These are phyloP conservation scores for Ophiostoma ips DNA, from an alignment of 2,329 filamentous ascomycete species.

Conservation along the genomic window DNA sequence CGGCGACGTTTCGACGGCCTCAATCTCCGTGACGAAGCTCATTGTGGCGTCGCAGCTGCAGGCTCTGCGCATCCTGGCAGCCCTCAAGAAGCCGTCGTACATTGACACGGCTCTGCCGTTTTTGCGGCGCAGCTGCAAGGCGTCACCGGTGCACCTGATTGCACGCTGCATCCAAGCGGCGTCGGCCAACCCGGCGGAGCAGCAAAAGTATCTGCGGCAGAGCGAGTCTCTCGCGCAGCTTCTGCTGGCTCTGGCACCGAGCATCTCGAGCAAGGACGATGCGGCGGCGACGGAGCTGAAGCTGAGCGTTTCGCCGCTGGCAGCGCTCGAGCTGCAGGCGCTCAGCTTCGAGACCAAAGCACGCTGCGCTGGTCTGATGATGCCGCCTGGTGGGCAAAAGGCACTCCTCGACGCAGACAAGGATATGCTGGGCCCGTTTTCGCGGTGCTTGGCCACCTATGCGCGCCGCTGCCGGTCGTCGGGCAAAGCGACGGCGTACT, in stretches of 20 bases:
- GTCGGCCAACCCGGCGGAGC: slow-evolving; percentile 27
- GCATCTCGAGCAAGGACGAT: slow-evolving; percentile 51
- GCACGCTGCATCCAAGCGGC: slow-evolving; percentile 26
- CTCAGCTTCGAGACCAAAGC: slow-evolving; percentile 47
- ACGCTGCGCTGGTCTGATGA: no score
- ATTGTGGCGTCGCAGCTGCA: slow-evolving; percentile 52
- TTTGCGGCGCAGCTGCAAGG: slow-evolving; percentile 36
- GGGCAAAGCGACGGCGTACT: slow-evolving; percentile 23
- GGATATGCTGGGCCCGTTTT: slow-evolving; percentile 52
- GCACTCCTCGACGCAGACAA: slow-evolving; percentile 43
- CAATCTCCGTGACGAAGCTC: slow-evolving; percentile 34
- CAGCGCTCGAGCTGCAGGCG: slow-evolving; percentile 48
- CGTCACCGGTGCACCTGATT: slow-evolving; percentile 47
- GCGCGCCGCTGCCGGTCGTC: slow-evolving; percentile 32
- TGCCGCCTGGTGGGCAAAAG: no score
- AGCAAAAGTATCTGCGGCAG: slow-evolving; percentile 47
- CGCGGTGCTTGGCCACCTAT: slow-evolving; percentile 48
- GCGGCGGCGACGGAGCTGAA: slow-evolving; percentile 35
- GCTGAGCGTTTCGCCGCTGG: slow-evolving; percentile 40
- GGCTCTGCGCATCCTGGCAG: slow-evolving; percentile 47
- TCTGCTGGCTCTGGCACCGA: slow-evolving; percentile 52
- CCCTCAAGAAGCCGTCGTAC: slow-evolving; percentile 42
- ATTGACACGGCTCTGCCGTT: slow-evolving; percentile 44
- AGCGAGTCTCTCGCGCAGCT: slow-evolving; percentile 52
- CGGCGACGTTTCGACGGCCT: slow-evolving; percentile 25